These are phyloP conservation scores for Trichomonascaceae sp. DNA, from an alignment of 1,139 yeast genomes.

Conservation along the genomic window DNA sequence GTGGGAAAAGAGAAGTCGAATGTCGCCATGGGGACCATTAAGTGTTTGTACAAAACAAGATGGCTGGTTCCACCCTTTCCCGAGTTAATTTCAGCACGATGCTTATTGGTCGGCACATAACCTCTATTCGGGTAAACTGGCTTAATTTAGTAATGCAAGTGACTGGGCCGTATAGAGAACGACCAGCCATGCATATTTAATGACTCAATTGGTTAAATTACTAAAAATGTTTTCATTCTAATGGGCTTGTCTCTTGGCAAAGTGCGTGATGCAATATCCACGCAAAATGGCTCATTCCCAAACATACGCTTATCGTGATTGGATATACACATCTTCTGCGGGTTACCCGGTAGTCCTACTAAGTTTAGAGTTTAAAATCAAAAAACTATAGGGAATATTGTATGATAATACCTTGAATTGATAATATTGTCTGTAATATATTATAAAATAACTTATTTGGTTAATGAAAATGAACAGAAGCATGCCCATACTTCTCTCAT, in stretches of 20 bases:
- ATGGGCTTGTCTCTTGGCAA: not conserved
- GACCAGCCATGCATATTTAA: not conserved
- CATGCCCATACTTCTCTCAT: too few species aligned
- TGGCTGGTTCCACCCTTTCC: constrained; percentile 1
- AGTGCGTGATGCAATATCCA: not conserved
- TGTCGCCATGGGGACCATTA: constrained; percentile 9
- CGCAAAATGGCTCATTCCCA: not conserved
- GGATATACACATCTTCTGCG: not conserved
- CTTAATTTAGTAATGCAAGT: not conserved
- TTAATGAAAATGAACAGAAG: too few species aligned
- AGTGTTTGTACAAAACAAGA: not conserved
- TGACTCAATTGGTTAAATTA: not conserved
- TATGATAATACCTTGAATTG: not conserved
- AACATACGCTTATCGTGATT: not conserved
- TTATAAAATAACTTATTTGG: too few species aligned
- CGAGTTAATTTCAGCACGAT: constrained; percentile 3
- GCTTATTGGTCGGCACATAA: not conserved
- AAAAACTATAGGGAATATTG: not conserved
- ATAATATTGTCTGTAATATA: too few species aligned
- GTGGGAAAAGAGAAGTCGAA: constrained; percentile 5
- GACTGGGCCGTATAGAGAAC: not conserved
- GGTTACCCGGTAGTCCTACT: not conserved
- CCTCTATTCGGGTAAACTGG: not conserved
- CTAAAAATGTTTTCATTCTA: not conserved
- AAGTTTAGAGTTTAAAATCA: not conserved